A percentile compares a stretch with the other conserved stretches of the same genome.
Conservation (phyloP, 2,329 filamentous ascomycete genomes). For the Colletotrichum plurivorum region DNA sequence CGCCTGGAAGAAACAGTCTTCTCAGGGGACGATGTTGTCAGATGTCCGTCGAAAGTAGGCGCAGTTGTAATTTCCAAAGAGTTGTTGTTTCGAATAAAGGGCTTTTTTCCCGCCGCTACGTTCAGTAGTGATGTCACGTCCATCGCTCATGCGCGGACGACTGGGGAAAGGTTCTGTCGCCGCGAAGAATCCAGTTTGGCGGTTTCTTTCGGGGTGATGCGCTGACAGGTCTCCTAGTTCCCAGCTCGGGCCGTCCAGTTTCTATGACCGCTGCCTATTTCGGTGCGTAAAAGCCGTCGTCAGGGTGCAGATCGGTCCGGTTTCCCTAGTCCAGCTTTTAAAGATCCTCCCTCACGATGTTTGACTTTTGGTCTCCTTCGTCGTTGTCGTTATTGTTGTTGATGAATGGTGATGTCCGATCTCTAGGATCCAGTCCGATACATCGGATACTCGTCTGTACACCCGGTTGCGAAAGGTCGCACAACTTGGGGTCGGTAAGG, state of each 20-base stretch:
- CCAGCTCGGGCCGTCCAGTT: conserved; percentile 4
- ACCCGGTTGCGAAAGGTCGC: conserved; percentile 34
- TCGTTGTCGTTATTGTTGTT: conserved; percentile 3
- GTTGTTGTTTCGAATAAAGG: conserved; percentile 33
- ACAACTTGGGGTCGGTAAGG: conserved; percentile 32
- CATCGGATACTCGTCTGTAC: conserved; percentile 40
- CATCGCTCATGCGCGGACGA: conserved; percentile 42
- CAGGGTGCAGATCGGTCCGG: neutral
- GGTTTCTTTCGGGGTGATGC: conserved; percentile 21
- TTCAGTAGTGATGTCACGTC: conserved; percentile 44
- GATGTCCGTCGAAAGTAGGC: conserved; percentile 22
- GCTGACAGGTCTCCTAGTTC: neutral
- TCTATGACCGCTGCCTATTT: neutral
- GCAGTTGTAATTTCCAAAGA: conserved; percentile 33
- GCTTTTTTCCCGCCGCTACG: conserved; percentile 41
- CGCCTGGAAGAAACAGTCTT: conserved; percentile 38
- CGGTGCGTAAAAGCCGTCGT: neutral
- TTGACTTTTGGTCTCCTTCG: neutral
- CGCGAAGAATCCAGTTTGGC: conserved; percentile 36
- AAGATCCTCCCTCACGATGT: conserved; percentile 2
- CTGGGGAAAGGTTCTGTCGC: conserved; percentile 34
- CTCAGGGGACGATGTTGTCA: conserved; percentile 34
- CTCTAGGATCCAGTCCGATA: conserved; percentile 40
- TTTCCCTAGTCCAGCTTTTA: conserved; percentile 2
- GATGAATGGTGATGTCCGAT: conserved; percentile 26